A percentile compares a stretch with the other conserved stretches of the same genome.
Evolutionary conservation across 2,329 filamentous ascomycete species (phyloP).

Genomic region (Davidsoniella australis): DNA sequence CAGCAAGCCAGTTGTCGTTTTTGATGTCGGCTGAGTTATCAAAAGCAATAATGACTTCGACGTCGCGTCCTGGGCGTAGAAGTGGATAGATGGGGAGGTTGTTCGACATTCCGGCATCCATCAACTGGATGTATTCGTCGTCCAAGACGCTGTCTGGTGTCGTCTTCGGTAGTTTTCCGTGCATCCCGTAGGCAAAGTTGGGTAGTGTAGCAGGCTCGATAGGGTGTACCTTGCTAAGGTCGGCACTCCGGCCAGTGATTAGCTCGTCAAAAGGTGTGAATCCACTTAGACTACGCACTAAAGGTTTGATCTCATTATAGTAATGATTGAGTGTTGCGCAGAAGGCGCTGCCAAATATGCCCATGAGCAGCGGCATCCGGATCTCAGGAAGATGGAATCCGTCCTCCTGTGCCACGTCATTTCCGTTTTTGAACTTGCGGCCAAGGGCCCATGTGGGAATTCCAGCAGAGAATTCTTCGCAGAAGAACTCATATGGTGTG

Average conservation of each 20-base stretch:
- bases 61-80: slow-evolving; percentile 68
- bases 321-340: slow-evolving; percentile 93
- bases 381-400: slow-evolving; percentile 66
- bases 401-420: slow-evolving; percentile 42
- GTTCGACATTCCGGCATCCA: slow-evolving; percentile 98
- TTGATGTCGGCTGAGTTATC: slow-evolving; percentile 88
- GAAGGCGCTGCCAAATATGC: slow-evolving; percentile 93
- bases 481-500: slow-evolving; percentile 88
- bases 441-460: slow-evolving; percentile 93
- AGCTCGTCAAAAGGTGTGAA: slow-evolving; percentile 65
- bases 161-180: slow-evolving; percentile 53
- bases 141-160: slow-evolving; percentile 63
- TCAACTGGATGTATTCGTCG: slow-evolving; percentile 58
- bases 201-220: slow-evolving; percentile 84
- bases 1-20: slow-evolving; percentile 89
- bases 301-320: slow-evolving; percentile 79
- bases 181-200: slow-evolving; percentile 75
- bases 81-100: slow-evolving; percentile 93
- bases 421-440: slow-evolving; percentile 59
- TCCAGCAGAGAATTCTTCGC: slow-evolving; percentile 76
- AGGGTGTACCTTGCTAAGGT: slow-evolving; percentile 81
- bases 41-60: slow-evolving; percentile 84
- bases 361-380: slow-evolving; percentile 67
- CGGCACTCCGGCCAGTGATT: slow-evolving; percentile 65
- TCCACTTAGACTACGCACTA: slow-evolving; percentile 58